These are phyloP conservation scores for Verticillium alfalfae DNA, from an alignment of 2,329 filamentous ascomycete species.

Conservation along the genomic window DNA sequence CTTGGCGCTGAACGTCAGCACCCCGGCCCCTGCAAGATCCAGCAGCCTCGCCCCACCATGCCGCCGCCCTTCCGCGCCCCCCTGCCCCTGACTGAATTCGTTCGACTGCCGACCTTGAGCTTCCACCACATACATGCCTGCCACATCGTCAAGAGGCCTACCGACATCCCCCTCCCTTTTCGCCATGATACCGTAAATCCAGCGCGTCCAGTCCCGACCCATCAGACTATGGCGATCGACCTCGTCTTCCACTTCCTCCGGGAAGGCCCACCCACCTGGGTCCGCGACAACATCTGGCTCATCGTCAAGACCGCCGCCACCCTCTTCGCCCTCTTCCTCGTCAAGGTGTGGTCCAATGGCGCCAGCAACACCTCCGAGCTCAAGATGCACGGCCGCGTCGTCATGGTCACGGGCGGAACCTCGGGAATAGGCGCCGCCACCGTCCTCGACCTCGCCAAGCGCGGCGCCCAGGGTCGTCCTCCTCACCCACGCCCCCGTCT, in stretches of 20 bases:
- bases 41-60: background rate
- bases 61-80: background rate
- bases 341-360: slow-evolving; percentile 76
- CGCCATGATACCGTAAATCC: background rate
- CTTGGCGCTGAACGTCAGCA: background rate
- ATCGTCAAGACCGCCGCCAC: slow-evolving; percentile 32
- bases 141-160: background rate
- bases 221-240: slow-evolving; percentile 43
- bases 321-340: slow-evolving; percentile 31
- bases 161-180: background rate
- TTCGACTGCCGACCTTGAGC: background rate
- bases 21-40: background rate
- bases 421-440: slow-evolving; percentile 83
- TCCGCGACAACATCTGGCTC: slow-evolving; percentile 36
- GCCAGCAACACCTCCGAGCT: slow-evolving; percentile 69
- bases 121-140: background rate
- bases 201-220: background rate
- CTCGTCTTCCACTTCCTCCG: slow-evolving; percentile 40
- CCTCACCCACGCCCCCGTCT: slow-evolving; percentile 74
- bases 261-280: slow-evolving; percentile 44
- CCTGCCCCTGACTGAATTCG: background rate
- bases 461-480: slow-evolving; percentile 87
- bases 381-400: slow-evolving; percentile 86
- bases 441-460: slow-evolving; percentile 66
- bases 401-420: slow-evolving; percentile 92